A percentile compares a stretch with the other conserved stretches of the same genome.
Evolutionary conservation across 2,329 filamentous ascomycete genomes (phyloP).

Genomic region (Xylaria digitata): DNA sequence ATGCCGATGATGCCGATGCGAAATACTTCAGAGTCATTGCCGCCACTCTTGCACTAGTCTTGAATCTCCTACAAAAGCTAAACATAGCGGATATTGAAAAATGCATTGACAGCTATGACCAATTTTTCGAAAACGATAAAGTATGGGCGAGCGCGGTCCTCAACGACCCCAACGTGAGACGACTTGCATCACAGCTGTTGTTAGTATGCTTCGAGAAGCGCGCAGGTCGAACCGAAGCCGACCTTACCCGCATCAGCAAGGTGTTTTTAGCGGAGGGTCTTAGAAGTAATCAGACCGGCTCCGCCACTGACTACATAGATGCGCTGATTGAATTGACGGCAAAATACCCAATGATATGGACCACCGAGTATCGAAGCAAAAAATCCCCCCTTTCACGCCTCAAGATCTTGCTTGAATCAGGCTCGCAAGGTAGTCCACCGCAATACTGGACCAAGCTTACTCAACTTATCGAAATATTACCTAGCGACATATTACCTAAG

Average conservation of each 20-base stretch:
- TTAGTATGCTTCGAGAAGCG: slow-evolving; percentile 60
- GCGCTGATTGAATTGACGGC: slow-evolving; percentile 74
- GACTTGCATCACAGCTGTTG: slow-evolving; percentile 64
- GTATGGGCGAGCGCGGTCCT: slow-evolving; percentile 76
- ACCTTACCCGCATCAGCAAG: slow-evolving; percentile 64
- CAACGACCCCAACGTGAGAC: slow-evolving; percentile 66
- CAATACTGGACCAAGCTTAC: slow-evolving; percentile 79
- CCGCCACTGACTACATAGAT: slow-evolving; percentile 76
- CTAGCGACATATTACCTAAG: slow-evolving; percentile 63
- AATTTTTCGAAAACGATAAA: slow-evolving; percentile 72
- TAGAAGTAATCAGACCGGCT: slow-evolving; percentile 77
- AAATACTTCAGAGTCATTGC: slow-evolving; percentile 83
- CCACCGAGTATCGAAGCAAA: slow-evolving; percentile 64
- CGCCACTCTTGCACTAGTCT: slow-evolving; percentile 65
- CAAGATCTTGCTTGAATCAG: slow-evolving; percentile 79
- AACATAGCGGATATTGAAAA: slow-evolving; percentile 66
- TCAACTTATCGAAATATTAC: slow-evolving; percentile 70
- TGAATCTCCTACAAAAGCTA: slow-evolving; percentile 64
- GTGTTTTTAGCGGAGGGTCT: slow-evolving; percentile 79
- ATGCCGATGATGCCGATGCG: slow-evolving; percentile 82
- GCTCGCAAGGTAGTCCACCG: slow-evolving; percentile 80
- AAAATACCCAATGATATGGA: slow-evolving; percentile 78
- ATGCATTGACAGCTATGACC: slow-evolving; percentile 70
- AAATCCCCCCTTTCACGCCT: slow-evolving; percentile 68
- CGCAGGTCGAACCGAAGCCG: slow-evolving; percentile 59